Evolutionary conservation across 306 rosid genomes (phyloP).

Genomic region (Trichosanthes truncata): DNA sequence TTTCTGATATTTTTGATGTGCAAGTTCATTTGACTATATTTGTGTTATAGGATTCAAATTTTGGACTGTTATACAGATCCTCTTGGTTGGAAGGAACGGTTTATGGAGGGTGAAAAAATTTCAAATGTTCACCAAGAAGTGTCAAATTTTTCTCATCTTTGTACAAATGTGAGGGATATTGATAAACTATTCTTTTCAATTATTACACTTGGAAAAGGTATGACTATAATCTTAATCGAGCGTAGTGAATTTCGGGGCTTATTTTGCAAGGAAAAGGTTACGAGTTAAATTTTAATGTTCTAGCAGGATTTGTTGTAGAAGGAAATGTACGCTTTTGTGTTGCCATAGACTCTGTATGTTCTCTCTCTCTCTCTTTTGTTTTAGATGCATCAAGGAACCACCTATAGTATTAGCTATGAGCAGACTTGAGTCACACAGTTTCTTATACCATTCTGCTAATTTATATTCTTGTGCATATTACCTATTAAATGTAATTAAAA

Average conservation of each 20-base stretch:
- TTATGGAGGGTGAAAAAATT: slow-evolving; percentile 24
- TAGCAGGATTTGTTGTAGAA: slow-evolving; percentile 59
- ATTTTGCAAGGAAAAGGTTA: background rate
- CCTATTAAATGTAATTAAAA: background rate
- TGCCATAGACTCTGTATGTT: slow-evolving; percentile 72
- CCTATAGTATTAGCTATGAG: background rate
- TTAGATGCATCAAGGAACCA: background rate
- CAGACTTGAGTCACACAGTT: background rate
- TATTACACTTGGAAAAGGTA: slow-evolving; percentile 66
- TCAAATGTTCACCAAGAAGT: slow-evolving; percentile 23
- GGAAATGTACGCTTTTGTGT: slow-evolving; percentile 45
- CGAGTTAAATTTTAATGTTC: slow-evolving; percentile 8
- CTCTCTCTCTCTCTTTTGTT: background rate
- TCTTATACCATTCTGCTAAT: background rate
- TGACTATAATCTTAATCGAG: background rate
- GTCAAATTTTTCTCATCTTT: slow-evolving; percentile 25
- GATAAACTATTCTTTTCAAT: slow-evolving; percentile 39
- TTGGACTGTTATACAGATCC: slow-evolving; percentile 97
- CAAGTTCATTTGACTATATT: background rate
- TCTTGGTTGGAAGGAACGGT: slow-evolving; percentile 80
- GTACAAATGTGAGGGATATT: slow-evolving; percentile 53
- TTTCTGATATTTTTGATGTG: background rate
- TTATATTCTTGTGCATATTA: background rate
- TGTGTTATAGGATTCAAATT: slow-evolving; percentile 58
- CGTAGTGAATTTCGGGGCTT: background rate